Evolutionary conservation across 352 stramenopile species (phyloP).

Genomic region (Phytophthora niederhauseri): DNA sequence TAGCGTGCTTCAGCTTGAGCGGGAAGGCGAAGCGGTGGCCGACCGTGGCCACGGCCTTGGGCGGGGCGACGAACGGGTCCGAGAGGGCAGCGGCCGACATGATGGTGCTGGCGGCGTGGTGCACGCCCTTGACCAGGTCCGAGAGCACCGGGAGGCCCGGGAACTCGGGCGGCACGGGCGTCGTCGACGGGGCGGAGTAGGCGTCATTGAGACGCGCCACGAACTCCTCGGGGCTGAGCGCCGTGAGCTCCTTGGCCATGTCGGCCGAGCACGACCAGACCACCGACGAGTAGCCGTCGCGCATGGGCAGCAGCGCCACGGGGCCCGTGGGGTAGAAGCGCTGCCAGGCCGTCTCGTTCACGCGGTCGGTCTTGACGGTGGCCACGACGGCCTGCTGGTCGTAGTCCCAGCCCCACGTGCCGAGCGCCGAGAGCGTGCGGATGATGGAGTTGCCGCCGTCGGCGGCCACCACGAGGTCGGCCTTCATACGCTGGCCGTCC

Average conservation of each 20-base stretch:
- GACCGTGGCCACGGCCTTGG: slow-evolving; percentile 67
- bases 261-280: slow-evolving; percentile 91
- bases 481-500: slow-evolving; percentile 70
- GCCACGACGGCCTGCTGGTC: slow-evolving; percentile 93
- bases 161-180: slow-evolving; percentile 65
- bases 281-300: slow-evolving; percentile 90
- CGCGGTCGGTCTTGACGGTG: slow-evolving; percentile 87
- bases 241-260: slow-evolving; percentile 83
- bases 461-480: slow-evolving; percentile 86
- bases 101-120: slow-evolving; percentile 76
- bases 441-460: slow-evolving; percentile 92
- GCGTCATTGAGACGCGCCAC: slow-evolving; percentile 82
- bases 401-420: slow-evolving; percentile 93
- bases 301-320: slow-evolving; percentile 90
- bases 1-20: slow-evolving; percentile 90
- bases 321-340: slow-evolving; percentile 91
- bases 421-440: slow-evolving; percentile 82
- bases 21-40: slow-evolving; percentile 87
- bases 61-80: slow-evolving; percentile 80
- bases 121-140: slow-evolving; percentile 78
- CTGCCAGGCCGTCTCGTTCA: slow-evolving; percentile 90
- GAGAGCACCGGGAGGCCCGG: slow-evolving; percentile 80
- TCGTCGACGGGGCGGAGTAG: slow-evolving; percentile 54
- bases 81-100: slow-evolving; percentile 74
- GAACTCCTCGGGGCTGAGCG: slow-evolving; percentile 76